phyloP scores from a whole-genome alignment of 2,329 filamentous ascomycete species.

The Clonostachys byssicola region DNA sequence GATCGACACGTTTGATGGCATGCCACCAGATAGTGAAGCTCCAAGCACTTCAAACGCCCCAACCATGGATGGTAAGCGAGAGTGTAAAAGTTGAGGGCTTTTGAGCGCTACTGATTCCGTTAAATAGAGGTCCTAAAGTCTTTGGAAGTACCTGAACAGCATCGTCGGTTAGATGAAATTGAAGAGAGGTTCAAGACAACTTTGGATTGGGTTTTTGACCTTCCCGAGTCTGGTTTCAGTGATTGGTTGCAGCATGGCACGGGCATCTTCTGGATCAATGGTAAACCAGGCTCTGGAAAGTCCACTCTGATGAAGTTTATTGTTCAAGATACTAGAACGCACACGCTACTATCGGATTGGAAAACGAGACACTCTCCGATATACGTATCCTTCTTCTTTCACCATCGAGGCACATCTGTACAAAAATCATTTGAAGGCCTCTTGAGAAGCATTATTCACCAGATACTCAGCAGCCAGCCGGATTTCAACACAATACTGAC shows the following conservation, averaged over 20 bases:
- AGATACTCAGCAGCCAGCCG: not conserved
- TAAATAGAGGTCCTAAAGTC: no score
- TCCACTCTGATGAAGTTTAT: slow-evolving; percentile 30
- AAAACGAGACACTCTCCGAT: not conserved
- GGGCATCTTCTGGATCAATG: slow-evolving; percentile 8
- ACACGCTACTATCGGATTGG: not conserved
- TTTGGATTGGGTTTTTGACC: not conserved
- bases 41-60: no score
- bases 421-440: slow-evolving; percentile 1
- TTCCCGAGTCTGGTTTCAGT: not conserved
- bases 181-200: not conserved
- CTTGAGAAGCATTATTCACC: not conserved
- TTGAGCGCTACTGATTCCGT: no score
- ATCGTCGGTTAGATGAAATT: not conserved
- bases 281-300: slow-evolving; percentile 24
- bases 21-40: no score
- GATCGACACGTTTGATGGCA: no score
- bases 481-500: not conserved
- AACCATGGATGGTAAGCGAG: no score
- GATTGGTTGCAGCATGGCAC: not conserved
- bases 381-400: not conserved
- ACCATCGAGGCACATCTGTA: not conserved
- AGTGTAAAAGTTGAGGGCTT: no score
- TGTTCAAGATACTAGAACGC: not conserved
- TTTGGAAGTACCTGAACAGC: no score